Evolutionary conservation across 2,329 filamentous ascomycete genomes (phyloP), one percentile per base, ranked within the genome.

Genomic region (Colletotrichum lentis): DNA sequence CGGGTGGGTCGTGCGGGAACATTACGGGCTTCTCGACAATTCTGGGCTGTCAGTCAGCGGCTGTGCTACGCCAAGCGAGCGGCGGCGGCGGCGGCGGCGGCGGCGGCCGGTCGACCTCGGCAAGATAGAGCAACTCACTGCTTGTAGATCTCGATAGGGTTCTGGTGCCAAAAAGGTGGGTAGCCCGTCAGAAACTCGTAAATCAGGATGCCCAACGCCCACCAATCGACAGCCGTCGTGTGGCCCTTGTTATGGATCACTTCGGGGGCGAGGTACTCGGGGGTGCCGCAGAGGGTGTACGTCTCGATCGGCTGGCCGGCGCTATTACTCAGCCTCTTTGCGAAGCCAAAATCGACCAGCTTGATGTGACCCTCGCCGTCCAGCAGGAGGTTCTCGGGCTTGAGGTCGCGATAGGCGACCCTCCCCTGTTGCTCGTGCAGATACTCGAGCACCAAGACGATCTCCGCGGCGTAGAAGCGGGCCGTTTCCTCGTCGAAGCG

Each of bases 121-220:
- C 11, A 47, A 5, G 52, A 35, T 35, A 10, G 31, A 35, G 10
- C 7, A 35, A 79, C 85, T 73, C 74, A 90, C 88, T 91, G 88
- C 77, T 93, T 92, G 80, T 95, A 95, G 67, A 95, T 95, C 77
- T 94, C 92, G 72, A 95, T 92, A 1, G 92, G 92, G 72, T 94
- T 95, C 71, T 92, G 89, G 75, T 94, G 90, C 91, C 92, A 96
- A 76, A 95, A 96, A 0, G 92, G 92, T 16, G 92, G 92, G 75
- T 94, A 94, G 35, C 92, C 92, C 11, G 92, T 93, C 56, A 95
- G 81, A 75, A 95, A 95, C 76, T 96, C 92, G 77, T 93, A 95
- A 67, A 95, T 89, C 64, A 96, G 79, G 72, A 95, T 94, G 31
- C 92, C 92, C 72, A 96, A 83, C 0, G 92, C 92, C 92, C 92